Evolutionary conservation across 1,284 basidiomycete species (phyloP).

Genomic region (Tetrapyrgos nigripes): DNA sequence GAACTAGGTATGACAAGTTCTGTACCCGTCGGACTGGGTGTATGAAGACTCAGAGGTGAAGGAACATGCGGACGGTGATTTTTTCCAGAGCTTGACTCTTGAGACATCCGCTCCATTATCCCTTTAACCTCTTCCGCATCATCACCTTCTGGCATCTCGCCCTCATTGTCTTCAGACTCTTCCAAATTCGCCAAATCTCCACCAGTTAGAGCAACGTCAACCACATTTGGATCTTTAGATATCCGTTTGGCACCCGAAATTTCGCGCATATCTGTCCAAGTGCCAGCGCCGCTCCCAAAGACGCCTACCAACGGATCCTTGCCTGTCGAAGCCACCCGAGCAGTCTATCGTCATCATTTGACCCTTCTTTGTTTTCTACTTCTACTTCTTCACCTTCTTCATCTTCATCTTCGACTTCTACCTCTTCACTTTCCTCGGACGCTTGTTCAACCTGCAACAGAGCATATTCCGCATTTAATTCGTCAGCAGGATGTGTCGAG

Average conservation of each 20-base stretch:
- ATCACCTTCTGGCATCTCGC: constrained; percentile 21
- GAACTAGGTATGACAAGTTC: constrained; percentile 18
- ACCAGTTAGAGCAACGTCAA: constrained; percentile 59
- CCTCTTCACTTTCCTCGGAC: no score
- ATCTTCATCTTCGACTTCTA: constrained; percentile 35
- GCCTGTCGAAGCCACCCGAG: constrained; percentile 36
- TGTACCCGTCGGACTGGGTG: constrained; percentile 31
- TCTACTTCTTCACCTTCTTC: constrained; percentile 33
- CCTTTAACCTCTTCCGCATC: constrained; percentile 54
- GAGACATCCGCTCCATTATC: constrained; percentile 49
- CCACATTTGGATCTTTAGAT: constrained; percentile 50
- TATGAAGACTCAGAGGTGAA: constrained; percentile 55
- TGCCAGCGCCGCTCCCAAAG: constrained; percentile 64
- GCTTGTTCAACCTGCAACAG: constrained; percentile 2
- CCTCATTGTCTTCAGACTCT: constrained; percentile 24
- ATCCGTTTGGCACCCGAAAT: constrained; percentile 30
- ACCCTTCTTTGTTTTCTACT: constrained; percentile 31
- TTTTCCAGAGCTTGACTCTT: constrained; percentile 20
- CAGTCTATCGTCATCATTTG: constrained; percentile 35
- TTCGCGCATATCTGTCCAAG: constrained; percentile 61
- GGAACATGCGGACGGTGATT: constrained; percentile 39
- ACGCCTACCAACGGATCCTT: constrained; percentile 46
- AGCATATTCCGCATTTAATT: neutral
- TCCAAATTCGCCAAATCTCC: constrained; percentile 47
- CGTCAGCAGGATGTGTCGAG: neutral